Base-by-base conservation (phyloP, 345 rosid species). In the Hevea brasiliensis region DNA sequence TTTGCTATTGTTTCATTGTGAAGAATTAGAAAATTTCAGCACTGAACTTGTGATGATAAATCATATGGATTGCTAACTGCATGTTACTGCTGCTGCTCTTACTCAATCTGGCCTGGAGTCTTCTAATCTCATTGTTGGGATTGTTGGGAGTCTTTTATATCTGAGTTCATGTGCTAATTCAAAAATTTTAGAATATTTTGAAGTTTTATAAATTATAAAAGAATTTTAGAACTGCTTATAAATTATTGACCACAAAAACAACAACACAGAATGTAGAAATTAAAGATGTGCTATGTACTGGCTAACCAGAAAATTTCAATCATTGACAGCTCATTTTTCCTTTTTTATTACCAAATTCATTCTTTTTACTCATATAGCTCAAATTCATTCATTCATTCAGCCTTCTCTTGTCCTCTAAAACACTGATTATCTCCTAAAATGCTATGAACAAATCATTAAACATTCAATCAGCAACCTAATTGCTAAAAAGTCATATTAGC, bases 51-150 rank as follows among this genome's bases (percentile, higher is more conserved):
- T 17, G 15, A 48, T 32, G 3, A 50, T 26, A 17, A 66, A 57
- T 45, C 11, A 67, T 37, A 55, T 18, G 14, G 48, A 42, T 61
- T 27, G 23, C 9, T 75, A 54, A 20, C 72, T 13, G 70, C 78
- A 94, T 98, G 98, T 94, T 41, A 88, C 97, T 35, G 84, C 84
- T 79, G 97, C 96, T 24, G n/a, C n/a, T n/a, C 92, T 94, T 29
- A 66, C 90, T 23, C 85, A 89, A 65, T 88, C 97, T 57, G 98
- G 98, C 55, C 83, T n/a, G n/a, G n/a, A n/a, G n/a, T n/a, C n/a
- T n/a, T n/a, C n/a, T n/a, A n/a, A n/a, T n/a, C n/a, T n/a, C 61
- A 94, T 94, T 21, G 95, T 94, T 55, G 98, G 97, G 68, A 87
- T 94, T 72, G 98, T n/a, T n/a, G n/a, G n/a, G n/a, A n/a, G n/a